Percentiles rank a stretch among this genome's conserved stretches.
phyloP scores from a whole-genome alignment of 169 alveolate genomes.

The Cystoisospora suis region DNA sequence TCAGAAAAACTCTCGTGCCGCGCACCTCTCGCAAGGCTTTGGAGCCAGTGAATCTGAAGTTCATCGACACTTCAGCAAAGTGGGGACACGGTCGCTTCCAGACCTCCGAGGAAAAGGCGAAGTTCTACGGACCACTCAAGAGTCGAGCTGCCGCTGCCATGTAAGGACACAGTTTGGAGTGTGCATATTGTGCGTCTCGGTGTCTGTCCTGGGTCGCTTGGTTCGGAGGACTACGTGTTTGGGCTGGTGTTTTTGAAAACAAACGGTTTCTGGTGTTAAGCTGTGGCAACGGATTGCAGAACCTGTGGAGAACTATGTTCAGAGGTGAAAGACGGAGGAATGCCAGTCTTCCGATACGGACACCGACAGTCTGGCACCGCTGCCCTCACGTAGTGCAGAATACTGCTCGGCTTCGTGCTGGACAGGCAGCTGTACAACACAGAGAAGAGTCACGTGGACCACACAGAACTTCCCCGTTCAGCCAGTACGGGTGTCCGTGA shows the following conservation, averaged over 20 bases:
- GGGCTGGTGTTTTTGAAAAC: not conserved
- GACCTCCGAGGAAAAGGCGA: constrained; percentile 98
- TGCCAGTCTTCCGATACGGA: no score
- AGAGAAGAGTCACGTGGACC: no score
- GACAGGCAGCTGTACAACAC: no score
- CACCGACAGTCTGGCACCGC: no score
- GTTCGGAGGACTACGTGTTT: not conserved
- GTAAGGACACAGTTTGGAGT: not conserved
- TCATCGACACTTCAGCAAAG: constrained; percentile 99
- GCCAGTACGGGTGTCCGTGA: no score
- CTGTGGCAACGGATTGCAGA: no score
- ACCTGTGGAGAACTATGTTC: no score
- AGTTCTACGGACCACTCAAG: constrained; percentile 93
- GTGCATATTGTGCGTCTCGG: not conserved
- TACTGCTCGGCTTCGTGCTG: no score
- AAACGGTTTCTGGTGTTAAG: not conserved
- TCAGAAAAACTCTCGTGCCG: constrained; percentile 96
- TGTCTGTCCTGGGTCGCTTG: not conserved
- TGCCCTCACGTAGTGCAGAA: no score
- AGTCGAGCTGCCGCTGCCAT: constrained; percentile 30
- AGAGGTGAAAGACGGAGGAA: no score
- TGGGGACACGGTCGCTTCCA: constrained; percentile 99
- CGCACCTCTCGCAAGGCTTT: constrained; percentile 92
- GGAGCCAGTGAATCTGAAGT: constrained; percentile 95
- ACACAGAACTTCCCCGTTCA: no score